Evolutionary conservation across 169 alveolate genomes (phyloP), one percentile per base, ranked within the genome.

Genomic region (Ichthyophthirius multifiliis): DNA sequence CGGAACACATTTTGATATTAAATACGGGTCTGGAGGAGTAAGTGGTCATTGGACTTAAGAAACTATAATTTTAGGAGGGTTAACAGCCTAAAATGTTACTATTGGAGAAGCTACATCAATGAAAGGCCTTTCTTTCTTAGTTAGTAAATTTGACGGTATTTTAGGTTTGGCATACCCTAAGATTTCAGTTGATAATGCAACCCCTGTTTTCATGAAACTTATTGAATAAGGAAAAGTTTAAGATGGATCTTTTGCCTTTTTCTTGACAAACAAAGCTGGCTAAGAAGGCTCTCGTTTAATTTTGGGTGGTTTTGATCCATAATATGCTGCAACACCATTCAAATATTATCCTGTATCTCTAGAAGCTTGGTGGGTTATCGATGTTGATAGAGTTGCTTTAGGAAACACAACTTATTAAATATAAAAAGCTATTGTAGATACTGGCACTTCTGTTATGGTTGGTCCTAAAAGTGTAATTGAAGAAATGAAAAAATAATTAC

Each of bases 401-500:
- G 87, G 87, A 13, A 65, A 39, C 63, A 46, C 64, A 16, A 37
- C 46, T 16, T 62, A 83, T 65, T 46, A 45, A 39, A 13, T 46
- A 7, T 30, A 23, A 43, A 39, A 37, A 43, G 43, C 77, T 45
- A 94, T 95, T 67, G 90, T 95, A 75, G 97, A 94, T 85, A 83
- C 95, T 46, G 98, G 98, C 9, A 92, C 97, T 55, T 89, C 97
- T 47, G 85, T 93, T 32, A 77, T 93, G 48, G 95, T 55, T 55
- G 71, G 71, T 55, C 71, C 71, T 39, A 55, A 55, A 39, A 9
- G 1, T 0, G 13, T 55, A 18, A 39, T 55, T 27, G 2, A 34
- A 6, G 41, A 55, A 1, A 55, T 55, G 71, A 39, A 27, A 3
- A 55, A 55, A 39, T 27, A 6, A 12, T 39, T 55, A 34, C 71